phyloP scores from a whole-genome alignment of 2,329 filamentous ascomycete species.

The Sporothrix luriei region DNA sequence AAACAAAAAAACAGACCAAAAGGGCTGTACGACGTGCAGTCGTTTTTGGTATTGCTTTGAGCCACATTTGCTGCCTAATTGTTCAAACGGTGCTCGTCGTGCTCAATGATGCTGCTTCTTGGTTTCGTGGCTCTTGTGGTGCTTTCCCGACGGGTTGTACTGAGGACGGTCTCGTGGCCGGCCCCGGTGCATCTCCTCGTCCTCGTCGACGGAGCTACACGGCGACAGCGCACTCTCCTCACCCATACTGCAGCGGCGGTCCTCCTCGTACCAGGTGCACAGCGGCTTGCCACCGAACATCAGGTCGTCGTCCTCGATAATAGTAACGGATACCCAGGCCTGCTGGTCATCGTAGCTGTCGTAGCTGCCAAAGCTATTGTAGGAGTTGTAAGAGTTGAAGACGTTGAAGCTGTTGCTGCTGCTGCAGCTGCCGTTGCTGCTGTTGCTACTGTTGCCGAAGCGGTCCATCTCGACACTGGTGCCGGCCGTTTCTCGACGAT shows the following conservation, averaged over 20 bases:
- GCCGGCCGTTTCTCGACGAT: background rate
- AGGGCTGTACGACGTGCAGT: background rate
- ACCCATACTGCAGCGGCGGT: slow-evolving; percentile 50
- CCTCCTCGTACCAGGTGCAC: slow-evolving; percentile 63
- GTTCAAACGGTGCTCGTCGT: no score
- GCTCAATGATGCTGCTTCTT: slow-evolving; percentile 8
- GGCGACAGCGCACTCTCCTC: slow-evolving; percentile 33
- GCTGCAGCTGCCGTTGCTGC: background rate
- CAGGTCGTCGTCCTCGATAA: slow-evolving; percentile 64
- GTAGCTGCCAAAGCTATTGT: background rate
- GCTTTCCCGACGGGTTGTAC: slow-evolving; percentile 26
- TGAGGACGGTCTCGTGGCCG: slow-evolving; percentile 42
- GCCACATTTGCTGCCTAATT: background rate
- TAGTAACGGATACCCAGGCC: slow-evolving; percentile 57
- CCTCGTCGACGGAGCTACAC: slow-evolving; percentile 38
- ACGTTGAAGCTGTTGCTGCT: no score
- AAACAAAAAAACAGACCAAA: background rate
- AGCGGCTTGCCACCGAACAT: slow-evolving; percentile 64
- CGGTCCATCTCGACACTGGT: background rate
- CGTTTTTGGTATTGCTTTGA: background rate
- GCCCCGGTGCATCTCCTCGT: slow-evolving; percentile 48
- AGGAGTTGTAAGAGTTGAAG: background rate
- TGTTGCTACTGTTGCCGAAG: background rate
- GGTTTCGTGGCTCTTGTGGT: background rate
- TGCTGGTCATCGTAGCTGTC: background rate